Conservation (phyloP, 495 filamentous ascomycete genomes). For the Neurospora terricola region DNA sequence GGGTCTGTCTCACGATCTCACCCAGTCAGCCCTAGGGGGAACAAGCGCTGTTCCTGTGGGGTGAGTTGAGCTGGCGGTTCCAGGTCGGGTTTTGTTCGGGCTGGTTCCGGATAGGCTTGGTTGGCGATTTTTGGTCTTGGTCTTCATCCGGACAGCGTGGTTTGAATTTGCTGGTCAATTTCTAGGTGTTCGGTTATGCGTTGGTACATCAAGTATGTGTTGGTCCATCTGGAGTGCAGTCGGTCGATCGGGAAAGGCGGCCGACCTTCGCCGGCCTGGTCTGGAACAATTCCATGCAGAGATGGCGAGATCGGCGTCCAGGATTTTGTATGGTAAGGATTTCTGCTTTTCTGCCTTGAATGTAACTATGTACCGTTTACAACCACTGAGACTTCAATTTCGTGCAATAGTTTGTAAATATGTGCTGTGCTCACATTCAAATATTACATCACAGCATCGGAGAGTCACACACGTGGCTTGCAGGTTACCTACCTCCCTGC, state of each 20-base stretch:
- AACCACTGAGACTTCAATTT: not conserved
- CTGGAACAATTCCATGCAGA: not conserved
- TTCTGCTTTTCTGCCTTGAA: not conserved
- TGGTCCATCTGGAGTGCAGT: not conserved
- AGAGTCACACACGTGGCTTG: not conserved
- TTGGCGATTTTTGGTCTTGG: not conserved
- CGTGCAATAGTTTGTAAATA: not conserved
- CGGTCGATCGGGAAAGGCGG: not conserved
- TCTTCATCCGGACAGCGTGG: not conserved
- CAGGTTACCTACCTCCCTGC: not conserved
- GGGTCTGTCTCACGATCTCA: not conserved
- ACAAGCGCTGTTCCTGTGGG: not conserved
- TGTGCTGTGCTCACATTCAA: not conserved
- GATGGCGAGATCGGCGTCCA: not conserved
- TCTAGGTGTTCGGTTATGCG: not conserved
- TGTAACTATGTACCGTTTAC: not conserved
- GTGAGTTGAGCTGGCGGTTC: too few relatives aligned
- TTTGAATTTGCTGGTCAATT: not conserved
- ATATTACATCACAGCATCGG: not conserved
- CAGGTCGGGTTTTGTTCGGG: too few relatives aligned
- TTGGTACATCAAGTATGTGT: not conserved
- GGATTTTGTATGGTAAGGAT: not conserved
- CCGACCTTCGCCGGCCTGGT: not conserved
- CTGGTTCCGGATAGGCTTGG: not conserved
- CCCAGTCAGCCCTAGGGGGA: not conserved